These are phyloP conservation scores for Argentina anserina DNA, from an alignment of 306 rosid species.

Conservation along the genomic window DNA sequence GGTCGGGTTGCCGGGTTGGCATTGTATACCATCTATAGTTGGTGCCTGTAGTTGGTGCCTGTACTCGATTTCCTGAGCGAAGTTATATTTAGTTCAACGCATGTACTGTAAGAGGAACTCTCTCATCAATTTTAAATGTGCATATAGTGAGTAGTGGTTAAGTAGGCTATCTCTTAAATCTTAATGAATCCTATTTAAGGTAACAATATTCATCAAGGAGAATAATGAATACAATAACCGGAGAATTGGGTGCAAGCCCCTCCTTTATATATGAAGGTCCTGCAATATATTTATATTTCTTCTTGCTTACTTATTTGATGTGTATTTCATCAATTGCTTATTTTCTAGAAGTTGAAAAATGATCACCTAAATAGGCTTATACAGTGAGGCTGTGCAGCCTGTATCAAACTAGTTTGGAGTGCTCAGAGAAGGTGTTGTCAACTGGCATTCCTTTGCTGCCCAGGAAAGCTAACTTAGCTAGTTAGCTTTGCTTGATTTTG, in stretches of 20 bases:
- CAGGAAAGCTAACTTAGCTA: conserved; percentile 13
- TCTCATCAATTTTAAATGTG: conserved; percentile 42
- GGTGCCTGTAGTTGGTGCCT: conserved; percentile 12
- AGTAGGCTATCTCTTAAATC: conserved; percentile 21
- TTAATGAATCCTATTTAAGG: conserved; percentile 1
- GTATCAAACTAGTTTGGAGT: neutral
- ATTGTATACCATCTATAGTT: conserved; percentile 7
- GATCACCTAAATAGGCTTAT: neutral
- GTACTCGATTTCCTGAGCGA: conserved; percentile 8
- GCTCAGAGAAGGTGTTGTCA: too few relatives aligned
- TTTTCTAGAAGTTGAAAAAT: neutral
- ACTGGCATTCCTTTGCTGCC: conserved; percentile 12
- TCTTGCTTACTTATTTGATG: neutral
- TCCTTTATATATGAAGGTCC: neutral
- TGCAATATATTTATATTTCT: neutral
- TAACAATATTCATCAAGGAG: neutral
- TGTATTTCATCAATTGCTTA: neutral
- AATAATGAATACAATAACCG: neutral
- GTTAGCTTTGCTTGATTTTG: conserved; percentile 16
- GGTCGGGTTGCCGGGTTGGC: neutral
- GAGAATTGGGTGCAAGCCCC: conserved; percentile 12
- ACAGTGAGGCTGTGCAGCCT: neutral
- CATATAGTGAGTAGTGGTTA: conserved; percentile 36
- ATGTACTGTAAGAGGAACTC: conserved; percentile 23
- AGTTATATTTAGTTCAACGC: conserved; percentile 27